phyloP scores from a whole-genome alignment of 1,139 yeast species.

The Taphrina populina region DNA sequence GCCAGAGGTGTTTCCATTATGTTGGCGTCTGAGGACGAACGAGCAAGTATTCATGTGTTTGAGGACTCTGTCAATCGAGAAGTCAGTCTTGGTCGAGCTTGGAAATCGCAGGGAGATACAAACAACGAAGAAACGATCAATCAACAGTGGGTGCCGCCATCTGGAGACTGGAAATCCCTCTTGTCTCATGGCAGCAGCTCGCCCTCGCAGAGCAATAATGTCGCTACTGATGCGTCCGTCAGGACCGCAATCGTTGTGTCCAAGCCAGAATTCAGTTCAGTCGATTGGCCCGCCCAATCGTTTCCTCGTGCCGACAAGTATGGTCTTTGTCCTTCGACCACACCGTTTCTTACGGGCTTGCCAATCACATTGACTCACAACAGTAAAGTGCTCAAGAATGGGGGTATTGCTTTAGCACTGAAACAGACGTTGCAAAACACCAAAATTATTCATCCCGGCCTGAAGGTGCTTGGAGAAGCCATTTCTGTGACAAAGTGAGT shows the following conservation, averaged over 20 bases:
- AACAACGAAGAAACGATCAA: constrained; percentile 2
- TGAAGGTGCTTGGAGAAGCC: constrained; percentile 21
- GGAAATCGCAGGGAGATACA: constrained; percentile 26
- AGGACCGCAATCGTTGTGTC: constrained; percentile 34
- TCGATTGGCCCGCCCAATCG: constrained; percentile 25
- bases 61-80: constrained; percentile 15
- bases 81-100: constrained; percentile 32
- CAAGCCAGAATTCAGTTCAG: constrained; percentile 22
- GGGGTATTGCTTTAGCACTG: constrained; percentile 26
- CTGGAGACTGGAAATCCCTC: constrained; percentile 22
- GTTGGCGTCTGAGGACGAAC: constrained; percentile 28
- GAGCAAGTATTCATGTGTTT: constrained; percentile 11
- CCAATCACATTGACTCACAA: constrained; percentile 23
- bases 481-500: constrained; percentile 27
- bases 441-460: constrained; percentile 13
- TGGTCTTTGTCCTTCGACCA: constrained; percentile 18
- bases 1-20: constrained; percentile 21
- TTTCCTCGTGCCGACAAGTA: constrained; percentile 14
- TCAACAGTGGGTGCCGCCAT: constrained; percentile 15
- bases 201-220: not conserved
- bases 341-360: constrained; percentile 31
- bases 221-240: constrained; percentile 1
- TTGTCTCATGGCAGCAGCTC: constrained; percentile 7
- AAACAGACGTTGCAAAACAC: not conserved
- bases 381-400: constrained; percentile 1